A percentile compares a stretch with the other conserved stretches of the same genome.
phyloP scores from a whole-genome alignment of 257 asterid genomes.

The Plectranthus barbatus region DNA sequence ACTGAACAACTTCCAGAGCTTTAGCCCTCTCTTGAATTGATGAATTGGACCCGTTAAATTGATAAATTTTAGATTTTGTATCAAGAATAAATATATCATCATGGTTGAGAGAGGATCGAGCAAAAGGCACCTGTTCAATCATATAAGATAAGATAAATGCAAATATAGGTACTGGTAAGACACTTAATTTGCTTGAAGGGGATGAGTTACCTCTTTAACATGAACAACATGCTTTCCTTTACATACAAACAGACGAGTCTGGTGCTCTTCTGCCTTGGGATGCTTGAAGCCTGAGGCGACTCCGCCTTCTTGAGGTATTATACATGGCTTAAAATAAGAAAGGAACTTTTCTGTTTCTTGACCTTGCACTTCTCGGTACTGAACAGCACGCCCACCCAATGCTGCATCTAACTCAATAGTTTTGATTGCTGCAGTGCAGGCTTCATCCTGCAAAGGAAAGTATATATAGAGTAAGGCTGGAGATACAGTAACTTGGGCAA shows the following conservation, averaged over 20 bases:
- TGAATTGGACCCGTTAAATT: conserved; percentile 95
- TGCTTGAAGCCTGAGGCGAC: conserved; percentile 87
- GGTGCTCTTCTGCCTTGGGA: conserved; percentile 69
- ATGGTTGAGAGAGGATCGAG: conserved; percentile 92
- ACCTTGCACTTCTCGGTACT: conserved; percentile 96
- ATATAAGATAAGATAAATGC: conserved; percentile 13
- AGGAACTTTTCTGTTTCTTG: conserved; percentile 96
- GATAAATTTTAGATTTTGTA: conserved; percentile 81
- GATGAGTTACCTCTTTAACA: conserved; percentile 79
- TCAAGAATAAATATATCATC: conserved; percentile 96
- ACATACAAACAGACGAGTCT: conserved; percentile 69
- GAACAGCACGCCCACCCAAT: conserved; percentile 96
- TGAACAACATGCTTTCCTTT: conserved; percentile 95
- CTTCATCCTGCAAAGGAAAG: conserved; percentile 64
- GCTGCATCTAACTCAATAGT: conserved; percentile 91
- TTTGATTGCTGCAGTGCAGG: conserved; percentile 86
- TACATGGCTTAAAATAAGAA: conserved; percentile 96
- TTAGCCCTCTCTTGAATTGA: conserved; percentile 99
- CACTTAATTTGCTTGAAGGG: conserved; percentile 1
- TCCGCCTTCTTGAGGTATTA: conserved; percentile 97
- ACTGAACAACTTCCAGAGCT: conserved; percentile 98
- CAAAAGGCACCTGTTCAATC: conserved; percentile 71
- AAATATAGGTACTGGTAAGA: conserved; percentile 1
- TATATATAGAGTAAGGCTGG: conserved; percentile 5
- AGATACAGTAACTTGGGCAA: neutral